phyloP scores from a whole-genome alignment of 768 basidiomycete genomes.

The Boletus coccyginus region DNA sequence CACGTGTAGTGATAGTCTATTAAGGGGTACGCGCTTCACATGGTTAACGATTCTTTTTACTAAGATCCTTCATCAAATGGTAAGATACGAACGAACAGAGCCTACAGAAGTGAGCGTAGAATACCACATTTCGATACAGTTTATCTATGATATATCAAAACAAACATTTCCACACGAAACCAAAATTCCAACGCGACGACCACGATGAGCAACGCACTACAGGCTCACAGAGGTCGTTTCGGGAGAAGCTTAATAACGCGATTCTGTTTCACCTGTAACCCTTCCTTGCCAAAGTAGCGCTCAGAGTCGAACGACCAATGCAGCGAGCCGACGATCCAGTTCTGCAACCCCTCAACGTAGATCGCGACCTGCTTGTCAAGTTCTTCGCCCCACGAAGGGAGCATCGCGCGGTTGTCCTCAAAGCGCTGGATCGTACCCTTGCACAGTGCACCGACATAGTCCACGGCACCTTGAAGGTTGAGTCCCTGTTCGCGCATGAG shows the following conservation, averaged over 20 bases:
- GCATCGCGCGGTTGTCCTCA: conserved; percentile 39
- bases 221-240: conserved; percentile 22
- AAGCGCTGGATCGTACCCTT: conserved; percentile 53
- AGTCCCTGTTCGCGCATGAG: conserved; percentile 60
- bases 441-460: conserved; percentile 63
- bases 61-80: conserved; percentile 4
- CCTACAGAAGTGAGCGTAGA: background rate
- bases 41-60: background rate
- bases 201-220: background rate
- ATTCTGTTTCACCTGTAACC: conserved; percentile 51
- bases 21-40: background rate
- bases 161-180: background rate
- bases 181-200: background rate
- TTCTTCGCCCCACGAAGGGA: conserved; percentile 64
- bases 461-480: conserved; percentile 58
- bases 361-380: conserved; percentile 54
- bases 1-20: background rate
- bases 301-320: conserved; percentile 72
- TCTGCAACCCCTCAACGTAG: conserved; percentile 62
- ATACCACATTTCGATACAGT: conserved; percentile 5
- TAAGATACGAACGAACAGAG: conserved; percentile 13
- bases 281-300: conserved; percentile 65
- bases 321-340: conserved; percentile 71
- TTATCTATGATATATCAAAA: conserved; percentile 8
- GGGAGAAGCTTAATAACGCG: conserved; percentile 53